Percentiles rank a stretch among this genome's conserved stretches.
Conservation (phyloP, 2,329 filamentous ascomycete genomes). For the Remersonia thermophila region DNA sequence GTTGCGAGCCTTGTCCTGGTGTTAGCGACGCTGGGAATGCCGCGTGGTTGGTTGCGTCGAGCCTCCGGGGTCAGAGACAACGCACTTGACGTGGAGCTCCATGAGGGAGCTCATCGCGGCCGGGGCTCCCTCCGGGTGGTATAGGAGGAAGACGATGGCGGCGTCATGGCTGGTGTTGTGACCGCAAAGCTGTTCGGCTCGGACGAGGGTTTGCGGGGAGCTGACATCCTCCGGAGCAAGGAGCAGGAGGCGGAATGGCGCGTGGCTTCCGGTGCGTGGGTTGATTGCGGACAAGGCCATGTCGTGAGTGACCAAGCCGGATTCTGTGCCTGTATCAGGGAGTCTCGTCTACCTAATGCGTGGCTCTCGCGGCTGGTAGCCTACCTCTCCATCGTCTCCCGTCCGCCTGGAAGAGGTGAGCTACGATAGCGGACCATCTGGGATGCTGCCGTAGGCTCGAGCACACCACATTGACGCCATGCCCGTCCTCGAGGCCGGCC, state of each 20-base stretch:
- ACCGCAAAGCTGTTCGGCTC: conserved; percentile 29
- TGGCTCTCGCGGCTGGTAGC: too few species aligned
- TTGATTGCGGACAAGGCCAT: conserved; percentile 27
- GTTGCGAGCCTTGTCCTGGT: neutral
- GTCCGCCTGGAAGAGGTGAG: conserved; percentile 17
- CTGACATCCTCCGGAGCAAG: conserved; percentile 27
- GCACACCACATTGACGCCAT: conserved; percentile 23
- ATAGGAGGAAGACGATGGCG: conserved; percentile 34
- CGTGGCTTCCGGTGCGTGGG: conserved; percentile 6
- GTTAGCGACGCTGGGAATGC: neutral
- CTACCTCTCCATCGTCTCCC: conserved; percentile 16
- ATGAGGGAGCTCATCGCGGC: conserved; percentile 25
- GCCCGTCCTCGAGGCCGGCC: neutral
- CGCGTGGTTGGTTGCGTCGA: neutral
- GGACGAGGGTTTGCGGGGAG: conserved; percentile 18
- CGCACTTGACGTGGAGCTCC: conserved; percentile 34
- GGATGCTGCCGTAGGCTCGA: conserved; percentile 26
- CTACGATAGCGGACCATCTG: conserved; percentile 24
- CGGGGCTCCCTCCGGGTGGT: conserved; percentile 18
- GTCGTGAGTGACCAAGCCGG: conserved; percentile 30
- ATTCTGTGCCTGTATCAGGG: too few species aligned
- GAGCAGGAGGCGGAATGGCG: conserved; percentile 28
- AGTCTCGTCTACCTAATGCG: too few species aligned
- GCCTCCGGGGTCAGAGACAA: neutral
- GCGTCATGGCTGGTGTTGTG: conserved; percentile 28